A percentile compares a stretch with the other conserved stretches of the same genome.
Conservation (phyloP, 495 filamentous ascomycete species). For the Trichoderma gamsii region DNA sequence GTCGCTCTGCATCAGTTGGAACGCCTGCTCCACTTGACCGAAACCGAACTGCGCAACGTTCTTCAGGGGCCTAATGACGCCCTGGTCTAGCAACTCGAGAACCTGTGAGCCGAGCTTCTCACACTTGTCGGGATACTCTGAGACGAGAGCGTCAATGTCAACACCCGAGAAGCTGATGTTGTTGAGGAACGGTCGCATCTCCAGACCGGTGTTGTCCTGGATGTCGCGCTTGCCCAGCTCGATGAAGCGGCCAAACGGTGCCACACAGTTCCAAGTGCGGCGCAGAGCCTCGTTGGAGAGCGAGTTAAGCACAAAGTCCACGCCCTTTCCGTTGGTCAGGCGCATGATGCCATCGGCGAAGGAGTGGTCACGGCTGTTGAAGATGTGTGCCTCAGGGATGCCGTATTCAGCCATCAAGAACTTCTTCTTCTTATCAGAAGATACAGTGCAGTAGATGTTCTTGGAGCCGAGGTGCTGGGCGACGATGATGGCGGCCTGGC, state of each 20-base stretch:
- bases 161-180: conserved; percentile 44
- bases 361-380: conserved; percentile 27
- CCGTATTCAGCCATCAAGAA: conserved; percentile 38
- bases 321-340: conserved; percentile 41
- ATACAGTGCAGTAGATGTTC: conserved; percentile 36
- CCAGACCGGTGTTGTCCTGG: conserved; percentile 32
- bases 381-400: conserved; percentile 35
- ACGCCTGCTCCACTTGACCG: no score
- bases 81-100: no score
- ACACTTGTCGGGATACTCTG: conserved; percentile 33
- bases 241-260: conserved; percentile 43
- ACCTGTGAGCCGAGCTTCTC: not conserved
- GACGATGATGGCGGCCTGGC: conserved; percentile 45
- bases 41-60: no score
- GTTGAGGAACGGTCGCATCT: conserved; percentile 35
- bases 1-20: no score
- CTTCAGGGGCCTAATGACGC: no score
- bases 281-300: conserved; percentile 39
- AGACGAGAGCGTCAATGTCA: conserved; percentile 36
- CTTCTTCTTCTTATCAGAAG: conserved; percentile 28
- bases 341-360: conserved; percentile 37
- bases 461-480: conserved; percentile 39
- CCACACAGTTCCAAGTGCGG: conserved; percentile 43
- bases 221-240: conserved; percentile 40
- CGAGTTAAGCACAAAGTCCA: conserved; percentile 60